A percentile compares a stretch with the other conserved stretches of the same genome.
Conservation (phyloP, 495 filamentous ascomycete species). For the Aspergillus panamensis region DNA sequence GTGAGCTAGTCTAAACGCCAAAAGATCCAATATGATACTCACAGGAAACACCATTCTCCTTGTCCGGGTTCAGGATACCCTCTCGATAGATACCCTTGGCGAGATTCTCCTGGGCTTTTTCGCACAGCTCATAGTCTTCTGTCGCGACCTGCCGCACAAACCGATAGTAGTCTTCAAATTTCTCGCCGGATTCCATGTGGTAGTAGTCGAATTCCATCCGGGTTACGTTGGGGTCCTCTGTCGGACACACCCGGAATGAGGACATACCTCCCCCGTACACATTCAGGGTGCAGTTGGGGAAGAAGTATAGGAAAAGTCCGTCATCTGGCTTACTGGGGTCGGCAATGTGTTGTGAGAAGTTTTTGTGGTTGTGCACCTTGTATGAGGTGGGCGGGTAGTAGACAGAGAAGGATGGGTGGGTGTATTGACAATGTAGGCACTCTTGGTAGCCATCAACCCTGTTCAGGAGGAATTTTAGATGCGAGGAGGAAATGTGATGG, state of each 20-base stretch:
- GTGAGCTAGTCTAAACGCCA: no score
- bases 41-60: slow-evolving; percentile 57
- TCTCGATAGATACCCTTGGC: slow-evolving; percentile 54
- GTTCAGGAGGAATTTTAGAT: neutral
- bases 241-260: slow-evolving; percentile 56
- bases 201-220: slow-evolving; percentile 66
- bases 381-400: slow-evolving; percentile 59
- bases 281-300: slow-evolving; percentile 58
- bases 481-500: neutral
- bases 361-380: slow-evolving; percentile 52
- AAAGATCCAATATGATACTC: slow-evolving; percentile 19
- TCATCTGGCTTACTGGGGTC: slow-evolving; percentile 54
- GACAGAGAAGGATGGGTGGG: slow-evolving; percentile 57
- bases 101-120: slow-evolving; percentile 55
- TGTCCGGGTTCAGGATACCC: slow-evolving; percentile 55
- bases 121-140: slow-evolving; percentile 60
- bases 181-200: slow-evolving; percentile 48
- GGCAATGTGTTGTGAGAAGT: slow-evolving; percentile 57
- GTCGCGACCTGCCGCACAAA: slow-evolving; percentile 59
- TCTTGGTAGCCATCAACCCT: slow-evolving; percentile 63
- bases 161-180: slow-evolving; percentile 58
- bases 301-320: slow-evolving; percentile 59
- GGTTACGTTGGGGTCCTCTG: slow-evolving; percentile 48
- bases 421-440: slow-evolving; percentile 62
- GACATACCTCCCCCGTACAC: slow-evolving; percentile 61